Percentiles rank a stretch among this genome's conserved stretches.
Conservation (phyloP, 331 rosid genomes). For the Telfairia occidentalis region DNA sequence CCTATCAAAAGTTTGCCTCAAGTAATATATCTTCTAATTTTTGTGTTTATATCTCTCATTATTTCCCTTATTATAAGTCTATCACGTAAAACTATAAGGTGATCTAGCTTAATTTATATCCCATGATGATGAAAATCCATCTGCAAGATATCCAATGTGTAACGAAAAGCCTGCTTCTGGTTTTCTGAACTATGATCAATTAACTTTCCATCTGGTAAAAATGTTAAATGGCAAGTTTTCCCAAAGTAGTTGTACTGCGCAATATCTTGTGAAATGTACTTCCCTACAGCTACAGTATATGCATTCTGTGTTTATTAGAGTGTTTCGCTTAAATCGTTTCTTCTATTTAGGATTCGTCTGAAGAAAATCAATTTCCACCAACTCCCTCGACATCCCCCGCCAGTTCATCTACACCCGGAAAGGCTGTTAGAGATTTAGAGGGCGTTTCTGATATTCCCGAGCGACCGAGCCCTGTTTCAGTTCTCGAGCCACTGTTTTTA, state of each 20-base stretch:
- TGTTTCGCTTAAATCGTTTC: not conserved
- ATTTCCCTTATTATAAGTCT: not conserved
- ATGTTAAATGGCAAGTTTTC: not conserved
- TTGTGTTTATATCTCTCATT: not conserved
- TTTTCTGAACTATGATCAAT: not conserved
- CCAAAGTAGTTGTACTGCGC: not conserved
- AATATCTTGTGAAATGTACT: not conserved
- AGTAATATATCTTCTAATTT: constrained; percentile 29
- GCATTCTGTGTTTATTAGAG: not conserved
- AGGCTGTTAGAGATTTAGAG: constrained; percentile 37
- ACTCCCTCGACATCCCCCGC: constrained; percentile 47
- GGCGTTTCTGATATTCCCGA: constrained; percentile 31
- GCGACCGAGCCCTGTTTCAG: constrained; percentile 83
- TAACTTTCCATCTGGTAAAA: not conserved
- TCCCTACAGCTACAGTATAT: not conserved
- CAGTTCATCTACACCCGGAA: constrained; percentile 23
- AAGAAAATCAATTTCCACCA: constrained; percentile 29
- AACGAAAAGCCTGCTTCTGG: not conserved
- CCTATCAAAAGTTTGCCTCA: constrained; percentile 26
- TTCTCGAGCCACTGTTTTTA: constrained; percentile 55
- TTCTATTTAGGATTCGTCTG: constrained; percentile 31
- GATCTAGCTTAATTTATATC: not conserved
- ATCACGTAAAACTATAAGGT: not conserved
- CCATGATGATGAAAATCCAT: not conserved
- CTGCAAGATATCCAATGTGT: not conserved